Conservation (phyloP, 768 basidiomycete genomes). For the Pisolithus tinctorius region DNA sequence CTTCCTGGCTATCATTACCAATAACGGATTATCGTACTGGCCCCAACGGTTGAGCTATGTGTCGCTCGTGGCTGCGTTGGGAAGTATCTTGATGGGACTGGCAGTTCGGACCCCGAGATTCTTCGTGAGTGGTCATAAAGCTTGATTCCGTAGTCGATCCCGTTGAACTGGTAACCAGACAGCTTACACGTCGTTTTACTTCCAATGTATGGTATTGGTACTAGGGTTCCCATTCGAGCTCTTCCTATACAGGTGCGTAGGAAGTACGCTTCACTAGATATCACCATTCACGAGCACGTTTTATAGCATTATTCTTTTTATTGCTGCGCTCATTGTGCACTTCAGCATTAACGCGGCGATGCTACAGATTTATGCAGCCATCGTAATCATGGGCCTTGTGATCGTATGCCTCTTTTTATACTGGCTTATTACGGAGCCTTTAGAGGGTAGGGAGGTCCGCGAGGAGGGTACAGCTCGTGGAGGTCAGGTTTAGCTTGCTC, state of each 20-base stretch:
- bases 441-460: too few relatives aligned
- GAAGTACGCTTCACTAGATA: too few relatives aligned
- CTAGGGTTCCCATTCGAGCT: not conserved
- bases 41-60: not conserved
- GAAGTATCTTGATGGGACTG: not conserved
- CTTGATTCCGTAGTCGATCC: not conserved
- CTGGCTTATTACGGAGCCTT: too few relatives aligned
- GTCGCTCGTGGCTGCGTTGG: not conserved
- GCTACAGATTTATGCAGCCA: too few relatives aligned
- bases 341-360: too few relatives aligned
- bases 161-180: not conserved
- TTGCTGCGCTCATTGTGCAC: too few relatives aligned
- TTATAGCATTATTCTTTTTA: too few relatives aligned
- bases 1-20: not conserved
- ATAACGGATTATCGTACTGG: not conserved
- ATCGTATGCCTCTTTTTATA: too few relatives aligned
- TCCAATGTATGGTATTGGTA: not conserved
- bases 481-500: too few relatives aligned
- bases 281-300: too few relatives aligned
- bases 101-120: not conserved
- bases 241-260: not conserved
- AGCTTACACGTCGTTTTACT: not conserved
- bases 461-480: too few relatives aligned
- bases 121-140: not conserved
- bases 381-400: too few relatives aligned